These are phyloP conservation scores for Penicillium sp. DNA, from an alignment of 2,329 filamentous ascomycete genomes.

Conservation along the genomic window DNA sequence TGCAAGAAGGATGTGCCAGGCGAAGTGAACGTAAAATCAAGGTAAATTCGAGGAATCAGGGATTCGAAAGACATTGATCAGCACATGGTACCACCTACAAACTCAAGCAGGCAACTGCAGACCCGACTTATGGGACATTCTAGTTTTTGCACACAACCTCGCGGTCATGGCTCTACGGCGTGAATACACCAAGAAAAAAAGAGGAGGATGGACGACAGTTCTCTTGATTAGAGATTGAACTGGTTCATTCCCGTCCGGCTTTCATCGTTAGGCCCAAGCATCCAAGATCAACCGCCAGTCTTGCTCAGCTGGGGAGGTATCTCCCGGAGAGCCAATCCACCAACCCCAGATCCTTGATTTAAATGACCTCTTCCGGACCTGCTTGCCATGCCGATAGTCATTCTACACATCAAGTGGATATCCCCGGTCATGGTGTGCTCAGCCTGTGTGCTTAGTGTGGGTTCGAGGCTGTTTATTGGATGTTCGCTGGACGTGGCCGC, in stretches of 20 bases:
- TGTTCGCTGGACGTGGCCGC: neutral
- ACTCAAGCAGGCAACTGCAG: neutral
- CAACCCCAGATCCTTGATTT: neutral
- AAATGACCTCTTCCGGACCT: slow-evolving; percentile 17
- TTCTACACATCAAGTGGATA: slow-evolving; percentile 15
- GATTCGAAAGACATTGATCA: neutral
- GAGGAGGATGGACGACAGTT: neutral
- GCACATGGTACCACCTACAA: neutral
- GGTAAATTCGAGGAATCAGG: neutral
- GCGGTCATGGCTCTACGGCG: neutral
- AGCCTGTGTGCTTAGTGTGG: neutral
- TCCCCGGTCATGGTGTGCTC: slow-evolving; percentile 3
- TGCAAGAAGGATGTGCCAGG: neutral
- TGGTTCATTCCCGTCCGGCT: neutral
- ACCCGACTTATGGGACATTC: neutral
- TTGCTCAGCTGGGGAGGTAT: slow-evolving; percentile 11
- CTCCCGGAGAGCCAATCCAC: slow-evolving; percentile 5
- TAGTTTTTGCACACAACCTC: neutral
- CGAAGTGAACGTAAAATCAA: neutral
- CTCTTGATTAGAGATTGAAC: neutral
- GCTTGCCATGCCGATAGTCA: slow-evolving; percentile 18
- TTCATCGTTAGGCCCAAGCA: slow-evolving; percentile 15
- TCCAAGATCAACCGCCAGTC: slow-evolving; percentile 16
- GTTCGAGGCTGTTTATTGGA: neutral
- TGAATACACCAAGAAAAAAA: neutral